Percentiles rank a stretch among this genome's conserved stretches.
Conservation (phyloP, 2,329 filamentous ascomycete genomes). For the Zymoseptoria brevis region DNA sequence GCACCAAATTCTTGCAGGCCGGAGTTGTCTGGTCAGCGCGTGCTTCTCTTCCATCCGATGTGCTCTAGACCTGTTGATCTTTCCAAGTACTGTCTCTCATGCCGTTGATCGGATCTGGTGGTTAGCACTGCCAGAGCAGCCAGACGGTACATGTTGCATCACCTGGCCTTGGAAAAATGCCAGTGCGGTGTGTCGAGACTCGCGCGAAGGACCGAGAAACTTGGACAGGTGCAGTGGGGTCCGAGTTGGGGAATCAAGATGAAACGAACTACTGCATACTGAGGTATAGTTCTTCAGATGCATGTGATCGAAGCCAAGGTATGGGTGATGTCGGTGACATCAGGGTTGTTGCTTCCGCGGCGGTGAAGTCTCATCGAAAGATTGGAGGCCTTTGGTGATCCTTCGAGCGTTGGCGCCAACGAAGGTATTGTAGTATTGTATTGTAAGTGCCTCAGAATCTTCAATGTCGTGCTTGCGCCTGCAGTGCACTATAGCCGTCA, state of each 20-base stretch:
- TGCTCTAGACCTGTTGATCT: neutral
- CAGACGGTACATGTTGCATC: neutral
- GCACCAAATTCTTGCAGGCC: no score
- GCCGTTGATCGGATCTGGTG: neutral
- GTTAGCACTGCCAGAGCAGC: neutral
- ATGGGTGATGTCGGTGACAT: neutral
- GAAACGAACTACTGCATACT: neutral
- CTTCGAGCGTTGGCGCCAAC: neutral
- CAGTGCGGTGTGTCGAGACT: neutral
- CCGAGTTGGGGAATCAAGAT: neutral
- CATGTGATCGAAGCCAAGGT: neutral
- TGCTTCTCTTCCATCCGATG: neutral
- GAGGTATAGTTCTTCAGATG: neutral
- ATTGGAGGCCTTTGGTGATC: neutral
- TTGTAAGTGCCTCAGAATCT: neutral
- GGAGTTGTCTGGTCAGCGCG: no score
- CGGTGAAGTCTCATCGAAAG: neutral
- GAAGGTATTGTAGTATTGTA: neutral
- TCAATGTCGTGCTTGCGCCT: neutral
- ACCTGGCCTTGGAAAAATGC: neutral
- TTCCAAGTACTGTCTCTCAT: neutral
- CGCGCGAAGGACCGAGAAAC: neutral
- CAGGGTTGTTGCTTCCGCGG: neutral
- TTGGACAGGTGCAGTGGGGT: neutral
- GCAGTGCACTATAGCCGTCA: neutral